Evolutionary conservation across 129 eudicot species (phyloP).

Genomic region (carrot (Daucus carota)): DNA sequence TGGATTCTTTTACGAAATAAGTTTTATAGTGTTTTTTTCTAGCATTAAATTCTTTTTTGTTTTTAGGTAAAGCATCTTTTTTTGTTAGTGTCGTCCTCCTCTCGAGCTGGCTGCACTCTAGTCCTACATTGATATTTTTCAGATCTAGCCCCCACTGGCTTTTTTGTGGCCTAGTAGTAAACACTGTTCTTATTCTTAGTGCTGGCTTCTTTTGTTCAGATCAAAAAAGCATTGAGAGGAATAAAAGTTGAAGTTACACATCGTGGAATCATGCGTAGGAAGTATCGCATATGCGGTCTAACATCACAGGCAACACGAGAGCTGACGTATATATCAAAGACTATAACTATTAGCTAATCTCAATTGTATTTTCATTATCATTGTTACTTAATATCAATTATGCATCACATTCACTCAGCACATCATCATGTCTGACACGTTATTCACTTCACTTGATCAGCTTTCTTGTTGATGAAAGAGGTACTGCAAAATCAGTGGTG

Average conservation of each 20-base stretch:
- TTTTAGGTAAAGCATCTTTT: neutral
- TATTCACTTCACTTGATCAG: constrained; percentile 21
- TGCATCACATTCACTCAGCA: neutral
- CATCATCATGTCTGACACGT: neutral
- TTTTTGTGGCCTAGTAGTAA: neutral
- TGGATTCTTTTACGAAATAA: neutral
- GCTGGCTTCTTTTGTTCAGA: constrained; percentile 32
- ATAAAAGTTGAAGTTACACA: constrained; percentile 86
- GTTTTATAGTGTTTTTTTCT: neutral
- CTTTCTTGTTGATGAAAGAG: constrained; percentile 70
- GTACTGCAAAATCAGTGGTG: constrained; percentile 63
- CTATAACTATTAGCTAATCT: neutral
- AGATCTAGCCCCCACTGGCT: neutral
- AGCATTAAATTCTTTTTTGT: too few relatives aligned
- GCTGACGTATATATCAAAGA: constrained; percentile 35
- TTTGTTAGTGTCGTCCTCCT: neutral
- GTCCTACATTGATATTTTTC: neutral
- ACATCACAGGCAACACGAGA: constrained; percentile 77
- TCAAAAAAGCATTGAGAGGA: constrained; percentile 75
- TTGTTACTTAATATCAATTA: neutral
- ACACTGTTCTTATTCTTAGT: neutral
- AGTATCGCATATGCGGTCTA: constrained; percentile 70
- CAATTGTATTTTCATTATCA: neutral
- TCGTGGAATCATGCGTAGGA: constrained; percentile 59
- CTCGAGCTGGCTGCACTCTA: neutral